phyloP scores from a whole-genome alignment of 768 basidiomycete genomes.

The Termitomyces heimii region DNA sequence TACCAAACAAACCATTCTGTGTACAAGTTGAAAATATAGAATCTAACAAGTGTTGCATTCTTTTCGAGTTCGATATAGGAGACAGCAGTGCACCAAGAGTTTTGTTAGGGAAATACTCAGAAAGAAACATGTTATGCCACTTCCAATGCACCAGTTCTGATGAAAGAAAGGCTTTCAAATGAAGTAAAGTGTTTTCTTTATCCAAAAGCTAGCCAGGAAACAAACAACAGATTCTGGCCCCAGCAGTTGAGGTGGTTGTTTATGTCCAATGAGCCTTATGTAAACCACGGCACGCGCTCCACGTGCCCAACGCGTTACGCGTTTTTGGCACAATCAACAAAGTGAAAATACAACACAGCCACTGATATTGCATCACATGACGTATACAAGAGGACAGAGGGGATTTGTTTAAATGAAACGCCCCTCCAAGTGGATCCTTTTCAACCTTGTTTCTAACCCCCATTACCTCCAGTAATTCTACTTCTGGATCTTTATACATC shows the following conservation, averaged over 20 bases:
- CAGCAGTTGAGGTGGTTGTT: too few relatives aligned
- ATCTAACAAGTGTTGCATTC: not conserved
- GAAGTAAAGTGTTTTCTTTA: too few relatives aligned
- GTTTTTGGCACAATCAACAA: constrained; percentile 27
- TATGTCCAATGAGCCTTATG: too few relatives aligned
- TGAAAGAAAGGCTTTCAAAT: too few relatives aligned
- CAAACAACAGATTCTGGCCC: too few relatives aligned
- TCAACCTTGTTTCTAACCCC: constrained; percentile 15
- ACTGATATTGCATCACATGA: constrained; percentile 22
- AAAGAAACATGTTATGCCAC: too few relatives aligned
- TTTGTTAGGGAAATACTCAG: too few relatives aligned
- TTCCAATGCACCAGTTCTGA: too few relatives aligned
- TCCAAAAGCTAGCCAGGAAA: too few relatives aligned
- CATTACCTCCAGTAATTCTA: not conserved
- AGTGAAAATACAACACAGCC: constrained; percentile 35
- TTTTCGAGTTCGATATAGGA: too few relatives aligned
- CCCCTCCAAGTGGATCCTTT: constrained; percentile 8
- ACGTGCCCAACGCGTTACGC: constrained; percentile 19
- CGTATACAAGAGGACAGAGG: constrained; percentile 7
- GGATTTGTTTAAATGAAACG: constrained; percentile 23
- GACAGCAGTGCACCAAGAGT: too few relatives aligned
- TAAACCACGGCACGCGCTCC: constrained; percentile 7
- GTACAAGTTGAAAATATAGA: not conserved
- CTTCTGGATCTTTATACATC: not conserved
- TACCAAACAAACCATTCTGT: not conserved